Evolutionary conservation across 805 yeast species (phyloP), one percentile per base, ranked within the genome.

Genomic region (Myxozyma mucilagina): DNA sequence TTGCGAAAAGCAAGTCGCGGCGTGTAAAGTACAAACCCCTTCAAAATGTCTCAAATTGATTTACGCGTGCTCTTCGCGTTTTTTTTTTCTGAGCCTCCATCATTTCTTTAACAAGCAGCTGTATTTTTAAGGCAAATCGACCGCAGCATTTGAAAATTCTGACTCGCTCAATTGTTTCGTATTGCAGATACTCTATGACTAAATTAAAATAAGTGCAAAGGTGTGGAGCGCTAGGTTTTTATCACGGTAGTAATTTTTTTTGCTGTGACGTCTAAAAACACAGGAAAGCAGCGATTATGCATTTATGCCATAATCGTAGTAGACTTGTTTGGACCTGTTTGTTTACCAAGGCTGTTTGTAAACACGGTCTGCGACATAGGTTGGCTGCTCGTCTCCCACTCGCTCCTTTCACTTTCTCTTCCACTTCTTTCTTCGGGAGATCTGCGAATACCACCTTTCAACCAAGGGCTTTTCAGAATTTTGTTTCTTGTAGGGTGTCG

Each of bases 21-120:
- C 4, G 29, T 24, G 2, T 2, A 24, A 24, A 24, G 29, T 24
- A 24, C 29, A 38, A 38, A 41, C 45, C 45, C 45, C 18, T 16
- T 9, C 9, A n/a, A 20, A 13, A 2, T 41, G 18, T 20, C 4
- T n/a, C 18, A 41, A 5, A 38, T 24, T 9, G 10, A 24, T 41
- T 24, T n/a, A 39, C 31, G 36, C 54, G 48, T 44, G 48, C 36
- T 5, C 54, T 38, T 50, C 54, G 54, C 54, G 54, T 50, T n/a
- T n/a, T 38, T 38, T 38, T n/a, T 38, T n/a, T 11, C 41, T 13
- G 41, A 3, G 2, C 41, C n/a, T 11, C n/a, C 2, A 38, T 3
- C n/a, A 13, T n/a, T 38, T 38, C 41, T 38, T 13, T n/a, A 11
- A 38, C 13, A 5, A 38, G 41, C 41, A 24, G 29, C 29, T 24